Conservation (phyloP, 805 yeast species). For the Yamadazyma philogaea region DNA sequence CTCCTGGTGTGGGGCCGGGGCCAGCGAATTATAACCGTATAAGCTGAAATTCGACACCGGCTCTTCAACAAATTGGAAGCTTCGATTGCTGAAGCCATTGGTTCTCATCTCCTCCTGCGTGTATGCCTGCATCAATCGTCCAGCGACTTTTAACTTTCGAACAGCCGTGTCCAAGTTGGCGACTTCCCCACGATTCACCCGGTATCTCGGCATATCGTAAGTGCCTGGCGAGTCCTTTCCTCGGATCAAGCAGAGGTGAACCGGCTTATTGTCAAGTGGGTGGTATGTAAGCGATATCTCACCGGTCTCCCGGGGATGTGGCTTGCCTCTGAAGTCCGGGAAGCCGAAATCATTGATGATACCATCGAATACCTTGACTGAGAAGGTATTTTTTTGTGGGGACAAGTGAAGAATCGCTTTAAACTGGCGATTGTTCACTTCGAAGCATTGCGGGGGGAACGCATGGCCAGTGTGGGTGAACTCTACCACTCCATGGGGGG, state of each 20-base stretch:
- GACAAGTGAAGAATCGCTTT: slow-evolving; percentile 65
- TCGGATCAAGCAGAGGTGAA: slow-evolving; percentile 74
- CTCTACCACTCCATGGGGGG: slow-evolving; percentile 25
- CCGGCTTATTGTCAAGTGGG: slow-evolving; percentile 68
- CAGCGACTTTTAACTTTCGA: slow-evolving; percentile 73
- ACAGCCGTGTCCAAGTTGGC: slow-evolving; percentile 69
- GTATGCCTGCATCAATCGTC: slow-evolving; percentile 84
- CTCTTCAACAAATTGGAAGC: slow-evolving; percentile 71
- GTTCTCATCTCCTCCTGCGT: slow-evolving; percentile 86
- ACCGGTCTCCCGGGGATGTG: slow-evolving; percentile 22
- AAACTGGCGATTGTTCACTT: slow-evolving; percentile 64
- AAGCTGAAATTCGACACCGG: slow-evolving; percentile 25
- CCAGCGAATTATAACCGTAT: slow-evolving; percentile 42
- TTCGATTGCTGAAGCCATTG: slow-evolving; percentile 72
- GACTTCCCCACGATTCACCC: slow-evolving; percentile 49
- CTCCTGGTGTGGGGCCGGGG: slow-evolving; percentile 52
- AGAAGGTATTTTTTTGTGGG: slow-evolving; percentile 62
- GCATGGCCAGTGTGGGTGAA: slow-evolving; percentile 31
- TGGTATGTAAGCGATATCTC: slow-evolving; percentile 25
- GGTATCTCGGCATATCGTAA: slow-evolving; percentile 67
- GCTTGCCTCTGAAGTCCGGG: slow-evolving; percentile 17
- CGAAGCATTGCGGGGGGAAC: slow-evolving; percentile 70
- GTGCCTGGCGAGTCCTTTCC: slow-evolving; percentile 71
- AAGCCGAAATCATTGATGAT: slow-evolving; percentile 27
- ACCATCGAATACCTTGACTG: slow-evolving; percentile 47